These are phyloP conservation scores for Suhomyces faveliae DNA, from an alignment of 805 yeast species.

Conservation along the genomic window DNA sequence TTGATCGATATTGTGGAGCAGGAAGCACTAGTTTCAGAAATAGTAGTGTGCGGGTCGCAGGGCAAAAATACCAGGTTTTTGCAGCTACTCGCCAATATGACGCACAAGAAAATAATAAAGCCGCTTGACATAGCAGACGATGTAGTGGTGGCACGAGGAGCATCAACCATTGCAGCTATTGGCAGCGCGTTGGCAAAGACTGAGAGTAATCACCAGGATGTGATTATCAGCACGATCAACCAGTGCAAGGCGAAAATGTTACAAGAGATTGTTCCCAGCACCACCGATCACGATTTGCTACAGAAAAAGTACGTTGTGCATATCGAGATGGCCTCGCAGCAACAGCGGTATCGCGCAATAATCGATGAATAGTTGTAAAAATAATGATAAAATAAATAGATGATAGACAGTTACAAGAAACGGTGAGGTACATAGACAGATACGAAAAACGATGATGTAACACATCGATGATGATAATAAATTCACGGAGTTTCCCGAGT, in stretches of 20 bases:
- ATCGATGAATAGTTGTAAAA: too few relatives aligned
- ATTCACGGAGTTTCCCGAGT: too few relatives aligned
- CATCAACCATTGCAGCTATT: conserved; percentile 12
- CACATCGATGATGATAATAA: too few relatives aligned
- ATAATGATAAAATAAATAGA: too few relatives aligned
- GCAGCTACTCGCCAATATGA: conserved; percentile 16
- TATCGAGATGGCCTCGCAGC: conserved; percentile 36
- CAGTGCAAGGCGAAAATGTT: not conserved
- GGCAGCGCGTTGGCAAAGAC: conserved; percentile 21
- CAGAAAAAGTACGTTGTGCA: conserved; percentile 23
- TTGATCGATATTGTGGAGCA: conserved; percentile 26
- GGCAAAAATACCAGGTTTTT: conserved; percentile 46
- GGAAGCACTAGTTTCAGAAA: conserved; percentile 23
- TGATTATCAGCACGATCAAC: not conserved
- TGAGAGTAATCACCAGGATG: not conserved
- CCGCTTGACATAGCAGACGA: conserved; percentile 10
- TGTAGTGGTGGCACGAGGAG: conserved; percentile 27
- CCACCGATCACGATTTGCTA: conserved; percentile 12
- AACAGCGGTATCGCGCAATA: conserved; percentile 25
- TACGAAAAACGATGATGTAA: too few relatives aligned
- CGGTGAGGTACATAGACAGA: too few relatives aligned
- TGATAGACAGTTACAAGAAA: too few relatives aligned
- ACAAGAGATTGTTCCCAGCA: not conserved
- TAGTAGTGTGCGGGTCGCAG: conserved; percentile 55
- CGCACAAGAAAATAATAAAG: conserved; percentile 7